Percentiles rank a stretch among this genome's conserved stretches.
These are phyloP conservation scores for Diplodia intermedia DNA, from an alignment of 2,329 filamentous ascomycete genomes.

Conservation along the genomic window DNA sequence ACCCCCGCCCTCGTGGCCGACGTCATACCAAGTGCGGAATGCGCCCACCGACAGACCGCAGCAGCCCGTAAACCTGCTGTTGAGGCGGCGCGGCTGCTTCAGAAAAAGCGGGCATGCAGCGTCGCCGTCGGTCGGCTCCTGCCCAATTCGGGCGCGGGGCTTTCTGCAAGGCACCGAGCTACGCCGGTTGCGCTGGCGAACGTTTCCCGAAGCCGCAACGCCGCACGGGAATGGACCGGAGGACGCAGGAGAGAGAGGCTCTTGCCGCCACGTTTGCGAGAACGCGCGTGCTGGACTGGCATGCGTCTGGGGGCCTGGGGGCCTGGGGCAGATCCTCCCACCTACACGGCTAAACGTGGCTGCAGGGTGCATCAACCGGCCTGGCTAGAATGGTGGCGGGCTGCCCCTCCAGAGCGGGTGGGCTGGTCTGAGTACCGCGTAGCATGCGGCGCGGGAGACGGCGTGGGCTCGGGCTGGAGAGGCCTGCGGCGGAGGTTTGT, in stretches of 20 bases:
- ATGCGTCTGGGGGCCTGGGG: background rate
- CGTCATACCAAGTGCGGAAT: conserved; percentile 1
- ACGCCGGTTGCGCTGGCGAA: background rate
- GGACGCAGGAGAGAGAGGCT: conserved; percentile 13
- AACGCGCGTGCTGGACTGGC: background rate
- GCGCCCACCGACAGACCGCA: no score
- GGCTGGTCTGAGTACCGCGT: no score
- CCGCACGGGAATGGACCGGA: background rate
- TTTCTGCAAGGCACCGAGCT: conserved; percentile 24
- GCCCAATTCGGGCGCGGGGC: conserved; percentile 8
- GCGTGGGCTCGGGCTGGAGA: no score
- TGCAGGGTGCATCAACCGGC: conserved; percentile 30
- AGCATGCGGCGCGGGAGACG: no score
- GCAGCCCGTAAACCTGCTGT: background rate
- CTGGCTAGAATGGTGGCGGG: background rate
- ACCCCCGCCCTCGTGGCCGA: conserved; percentile 10
- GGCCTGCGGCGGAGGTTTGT: background rate
- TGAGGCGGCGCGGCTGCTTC: conserved; percentile 14
- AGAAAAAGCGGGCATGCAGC: conserved; percentile 19
- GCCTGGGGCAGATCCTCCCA: conserved; percentile 24
- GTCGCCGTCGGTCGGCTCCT: background rate
- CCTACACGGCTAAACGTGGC: conserved; percentile 21
- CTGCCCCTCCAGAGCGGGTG: no score
- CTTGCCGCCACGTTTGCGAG: background rate
- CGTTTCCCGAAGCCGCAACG: conserved; percentile 9